These are phyloP conservation scores for Fusarium burgessii DNA, from an alignment of 2,329 filamentous ascomycete genomes.

Conservation along the genomic window DNA sequence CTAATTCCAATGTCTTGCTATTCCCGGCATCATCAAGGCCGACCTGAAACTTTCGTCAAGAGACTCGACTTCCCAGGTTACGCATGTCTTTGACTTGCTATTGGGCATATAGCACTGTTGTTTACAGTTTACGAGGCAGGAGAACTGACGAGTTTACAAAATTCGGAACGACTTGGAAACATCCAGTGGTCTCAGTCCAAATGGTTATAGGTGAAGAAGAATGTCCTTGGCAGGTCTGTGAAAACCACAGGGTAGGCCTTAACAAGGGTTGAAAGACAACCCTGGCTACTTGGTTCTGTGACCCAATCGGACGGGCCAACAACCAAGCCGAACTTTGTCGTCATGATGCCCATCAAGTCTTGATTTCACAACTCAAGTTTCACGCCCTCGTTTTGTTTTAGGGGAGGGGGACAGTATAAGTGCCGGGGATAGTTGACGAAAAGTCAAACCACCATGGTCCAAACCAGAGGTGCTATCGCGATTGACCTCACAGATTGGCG, in stretches of 20 bases:
- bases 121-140: background rate
- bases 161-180: background rate
- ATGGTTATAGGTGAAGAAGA: background rate
- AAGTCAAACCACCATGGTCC: background rate
- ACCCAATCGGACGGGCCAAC: slow-evolving; percentile 6
- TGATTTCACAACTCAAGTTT: slow-evolving; percentile 6
- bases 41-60: background rate
- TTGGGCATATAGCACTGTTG: background rate
- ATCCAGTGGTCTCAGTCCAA: background rate
- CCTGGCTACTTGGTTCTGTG: background rate
- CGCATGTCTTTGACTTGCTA: background rate
- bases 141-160: background rate
- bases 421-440: background rate
- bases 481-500: background rate
- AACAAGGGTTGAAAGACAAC: background rate
- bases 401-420: background rate
- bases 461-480: background rate
- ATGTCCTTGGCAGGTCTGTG: background rate
- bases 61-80: background rate
- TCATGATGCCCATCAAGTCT: slow-evolving; percentile 15
- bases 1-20: background rate
- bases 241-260: slow-evolving; percentile 13
- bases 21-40: background rate
- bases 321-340: background rate
- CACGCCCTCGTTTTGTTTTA: slow-evolving; percentile 17